phyloP scores from a whole-genome alignment of 495 filamentous ascomycete genomes.

The Trichoderma parareesei region DNA sequence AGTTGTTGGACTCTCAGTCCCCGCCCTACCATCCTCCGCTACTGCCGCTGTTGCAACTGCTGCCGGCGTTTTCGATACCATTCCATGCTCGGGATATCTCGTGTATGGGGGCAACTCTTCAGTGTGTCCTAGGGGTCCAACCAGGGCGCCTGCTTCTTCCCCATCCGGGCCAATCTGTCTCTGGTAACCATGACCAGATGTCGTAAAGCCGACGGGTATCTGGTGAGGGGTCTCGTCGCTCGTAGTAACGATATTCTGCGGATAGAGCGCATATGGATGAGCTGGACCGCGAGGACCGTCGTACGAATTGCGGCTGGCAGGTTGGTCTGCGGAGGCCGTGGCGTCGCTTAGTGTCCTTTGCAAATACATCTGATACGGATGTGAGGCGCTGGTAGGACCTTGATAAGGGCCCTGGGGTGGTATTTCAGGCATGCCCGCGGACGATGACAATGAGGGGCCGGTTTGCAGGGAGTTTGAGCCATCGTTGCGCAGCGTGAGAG shows the following conservation, averaged over 20 bases:
- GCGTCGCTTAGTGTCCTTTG: conserved; percentile 62
- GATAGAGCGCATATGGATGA: conserved; percentile 78
- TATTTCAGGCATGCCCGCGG: conserved; percentile 26
- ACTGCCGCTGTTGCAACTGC: not conserved
- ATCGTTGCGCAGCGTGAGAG: conserved; percentile 35
- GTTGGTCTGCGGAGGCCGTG: conserved; percentile 46
- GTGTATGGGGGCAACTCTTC: conserved; percentile 89
- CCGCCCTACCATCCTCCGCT: not conserved
- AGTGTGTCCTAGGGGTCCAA: conserved; percentile 84
- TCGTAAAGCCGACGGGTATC: conserved; percentile 70
- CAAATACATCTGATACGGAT: conserved; percentile 79
- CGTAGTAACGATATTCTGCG: conserved; percentile 52
- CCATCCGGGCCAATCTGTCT: conserved; percentile 67
- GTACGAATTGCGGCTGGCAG: conserved; percentile 52
- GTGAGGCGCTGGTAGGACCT: conserved; percentile 63
- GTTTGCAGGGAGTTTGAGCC: conserved; percentile 25
- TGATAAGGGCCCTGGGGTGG: conserved; percentile 52
- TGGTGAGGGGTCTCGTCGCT: conserved; percentile 17
- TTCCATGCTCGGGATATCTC: conserved; percentile 57
- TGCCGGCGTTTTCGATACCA: conserved; percentile 26
- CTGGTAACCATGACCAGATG: conserved; percentile 54
- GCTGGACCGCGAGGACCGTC: conserved; percentile 57
- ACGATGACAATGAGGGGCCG: conserved; percentile 9
- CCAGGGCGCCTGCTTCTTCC: conserved; percentile 74
- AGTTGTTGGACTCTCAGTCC: not conserved